phyloP scores from a whole-genome alignment of 108 stramenopile species.

The Pseudonitzschia multiseries region DNA sequence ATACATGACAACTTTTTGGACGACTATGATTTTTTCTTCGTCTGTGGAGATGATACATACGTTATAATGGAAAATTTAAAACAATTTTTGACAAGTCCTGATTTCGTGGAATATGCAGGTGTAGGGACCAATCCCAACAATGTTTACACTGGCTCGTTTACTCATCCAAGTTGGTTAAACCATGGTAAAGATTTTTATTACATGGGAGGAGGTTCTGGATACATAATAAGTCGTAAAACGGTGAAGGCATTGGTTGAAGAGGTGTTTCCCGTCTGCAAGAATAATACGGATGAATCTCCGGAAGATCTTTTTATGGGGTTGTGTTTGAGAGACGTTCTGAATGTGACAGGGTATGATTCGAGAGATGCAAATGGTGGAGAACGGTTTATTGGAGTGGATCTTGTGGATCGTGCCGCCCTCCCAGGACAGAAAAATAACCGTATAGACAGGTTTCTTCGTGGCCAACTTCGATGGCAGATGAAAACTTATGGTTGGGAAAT shows the following conservation, averaged over 20 bases:
- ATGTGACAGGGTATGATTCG: slow-evolving; percentile 6
- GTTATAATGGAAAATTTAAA: slow-evolving; percentile 34
- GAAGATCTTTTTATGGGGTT: background rate
- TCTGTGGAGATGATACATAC: slow-evolving; percentile 75
- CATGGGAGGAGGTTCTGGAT: slow-evolving; percentile 5
- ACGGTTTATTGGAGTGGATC: background rate
- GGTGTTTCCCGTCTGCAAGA: background rate
- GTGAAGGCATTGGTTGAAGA: background rate
- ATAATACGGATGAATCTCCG: background rate
- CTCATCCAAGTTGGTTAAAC: background rate
- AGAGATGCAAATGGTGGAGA: slow-evolving; percentile 1
- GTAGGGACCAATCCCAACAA: background rate
- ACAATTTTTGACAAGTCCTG: background rate
- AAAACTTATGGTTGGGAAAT: background rate
- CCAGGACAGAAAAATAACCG: background rate
- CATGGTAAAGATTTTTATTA: background rate
- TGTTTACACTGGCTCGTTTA: background rate
- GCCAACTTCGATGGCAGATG: no score
- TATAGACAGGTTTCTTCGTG: background rate
- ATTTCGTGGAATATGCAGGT: slow-evolving; percentile 5
- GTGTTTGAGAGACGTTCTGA: background rate
- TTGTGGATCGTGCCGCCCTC: background rate
- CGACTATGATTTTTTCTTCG: slow-evolving; percentile 81
- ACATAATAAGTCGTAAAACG: background rate
- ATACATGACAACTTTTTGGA: slow-evolving; percentile 61